phyloP scores from a whole-genome alignment of 371 early-diverging fungal species.

The Rhizopus stolonifer region DNA sequence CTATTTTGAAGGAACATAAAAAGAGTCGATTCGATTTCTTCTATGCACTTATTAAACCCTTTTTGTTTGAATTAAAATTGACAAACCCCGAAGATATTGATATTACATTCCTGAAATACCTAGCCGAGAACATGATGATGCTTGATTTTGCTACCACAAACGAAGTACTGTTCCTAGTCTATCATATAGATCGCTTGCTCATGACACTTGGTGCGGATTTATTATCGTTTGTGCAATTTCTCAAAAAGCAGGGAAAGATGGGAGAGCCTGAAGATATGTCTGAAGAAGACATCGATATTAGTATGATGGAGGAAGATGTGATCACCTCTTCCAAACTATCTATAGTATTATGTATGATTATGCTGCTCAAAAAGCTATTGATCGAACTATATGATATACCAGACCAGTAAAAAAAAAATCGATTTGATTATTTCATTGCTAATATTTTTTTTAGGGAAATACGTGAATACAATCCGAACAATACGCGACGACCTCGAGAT shows the following conservation, averaged over 20 bases:
- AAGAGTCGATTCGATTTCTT: constrained; percentile 74
- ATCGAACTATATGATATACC: constrained; percentile 62
- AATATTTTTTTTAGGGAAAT: constrained; percentile 14
- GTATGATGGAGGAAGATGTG: constrained; percentile 16
- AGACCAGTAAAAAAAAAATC: constrained; percentile 50
- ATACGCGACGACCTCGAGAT: constrained; percentile 11
- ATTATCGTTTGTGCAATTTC: constrained; percentile 44
- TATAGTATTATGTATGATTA: constrained; percentile 55
- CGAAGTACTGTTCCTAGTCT: constrained; percentile 75
- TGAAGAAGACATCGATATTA: neutral
- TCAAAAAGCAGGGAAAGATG: constrained; percentile 19
- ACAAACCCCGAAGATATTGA: constrained; percentile 35
- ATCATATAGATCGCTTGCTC: constrained; percentile 66
- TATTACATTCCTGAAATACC: constrained; percentile 65
- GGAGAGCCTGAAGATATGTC: constrained; percentile 7
- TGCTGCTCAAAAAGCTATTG: constrained; percentile 59
- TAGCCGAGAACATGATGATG: constrained; percentile 78
- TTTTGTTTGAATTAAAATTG: constrained; percentile 58
- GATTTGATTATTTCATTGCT: neutral
- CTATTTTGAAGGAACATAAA: constrained; percentile 66
- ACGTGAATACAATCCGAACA: constrained; percentile 16
- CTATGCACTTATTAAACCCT: constrained; percentile 61
- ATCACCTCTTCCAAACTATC: constrained; percentile 38
- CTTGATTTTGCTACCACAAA: constrained; percentile 76
- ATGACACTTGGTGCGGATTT: constrained; percentile 68